Evolutionary conservation across 768 basidiomycete species (phyloP).

Genomic region (Pleurotus salmoneostramineus): DNA sequence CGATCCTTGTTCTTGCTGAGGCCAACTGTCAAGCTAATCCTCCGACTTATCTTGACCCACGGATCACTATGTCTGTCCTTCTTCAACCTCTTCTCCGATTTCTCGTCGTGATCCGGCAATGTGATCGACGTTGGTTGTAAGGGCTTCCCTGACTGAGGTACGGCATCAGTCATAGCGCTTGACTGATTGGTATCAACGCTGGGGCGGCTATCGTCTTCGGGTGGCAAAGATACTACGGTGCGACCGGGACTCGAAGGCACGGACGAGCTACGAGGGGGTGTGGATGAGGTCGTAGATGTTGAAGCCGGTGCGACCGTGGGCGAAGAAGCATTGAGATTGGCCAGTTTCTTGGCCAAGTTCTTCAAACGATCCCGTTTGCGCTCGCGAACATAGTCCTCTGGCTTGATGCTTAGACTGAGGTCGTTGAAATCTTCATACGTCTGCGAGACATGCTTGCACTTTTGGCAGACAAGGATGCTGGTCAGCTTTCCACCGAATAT

Average conservation of each 20-base stretch:
- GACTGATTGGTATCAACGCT: neutral
- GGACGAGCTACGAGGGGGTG: constrained; percentile 50
- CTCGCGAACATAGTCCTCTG: constrained; percentile 70
- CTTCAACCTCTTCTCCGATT: constrained; percentile 24
- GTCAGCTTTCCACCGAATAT: constrained; percentile 88
- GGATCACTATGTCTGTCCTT: constrained; percentile 32
- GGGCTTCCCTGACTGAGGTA: neutral
- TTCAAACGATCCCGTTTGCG: constrained; percentile 78
- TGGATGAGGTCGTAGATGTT: constrained; percentile 9
- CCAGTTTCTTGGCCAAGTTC: constrained; percentile 65
- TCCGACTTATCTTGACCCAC: constrained; percentile 64
- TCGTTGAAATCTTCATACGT: constrained; percentile 95
- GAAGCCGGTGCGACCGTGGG: constrained; percentile 13
- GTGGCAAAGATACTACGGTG: neutral
- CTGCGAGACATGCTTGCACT: constrained; percentile 90
- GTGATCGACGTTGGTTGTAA: neutral
- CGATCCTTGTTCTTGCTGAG: constrained; percentile 35
- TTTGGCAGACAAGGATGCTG: constrained; percentile 90
- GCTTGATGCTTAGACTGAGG: constrained; percentile 84
- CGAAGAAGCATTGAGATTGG: constrained; percentile 26
- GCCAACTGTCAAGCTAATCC: constrained; percentile 59
- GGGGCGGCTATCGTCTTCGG: constrained; percentile 19
- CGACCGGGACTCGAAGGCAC: constrained; percentile 42
- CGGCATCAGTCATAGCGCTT: neutral
- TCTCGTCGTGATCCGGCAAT: constrained; percentile 18